Conservation (phyloP, 1,139 yeast genomes). For the Meyerozyma smithsonii region DNA sequence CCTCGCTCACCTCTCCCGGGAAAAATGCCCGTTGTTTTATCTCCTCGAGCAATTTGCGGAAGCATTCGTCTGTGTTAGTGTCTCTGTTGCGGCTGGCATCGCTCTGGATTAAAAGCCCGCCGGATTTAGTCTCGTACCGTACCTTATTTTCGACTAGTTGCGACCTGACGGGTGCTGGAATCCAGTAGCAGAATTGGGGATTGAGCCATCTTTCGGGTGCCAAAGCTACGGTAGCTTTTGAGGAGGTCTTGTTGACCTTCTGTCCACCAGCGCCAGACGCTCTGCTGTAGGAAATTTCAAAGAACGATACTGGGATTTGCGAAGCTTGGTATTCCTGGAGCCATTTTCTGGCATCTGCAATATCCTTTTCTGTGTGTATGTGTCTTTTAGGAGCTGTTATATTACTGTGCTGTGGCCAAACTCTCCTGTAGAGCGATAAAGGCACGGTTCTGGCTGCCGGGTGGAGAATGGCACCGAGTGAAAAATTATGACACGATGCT, state of each 20-base stretch:
- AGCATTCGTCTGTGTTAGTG: slow-evolving; percentile 55
- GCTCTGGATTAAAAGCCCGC: slow-evolving; percentile 60
- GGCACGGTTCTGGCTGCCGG: not conserved
- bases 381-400: not conserved
- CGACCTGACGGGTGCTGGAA: slow-evolving; percentile 49
- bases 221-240: slow-evolving; percentile 70
- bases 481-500: too few species aligned
- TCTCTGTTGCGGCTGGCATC: slow-evolving; percentile 59
- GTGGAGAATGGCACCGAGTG: not conserved
- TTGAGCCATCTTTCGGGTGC: slow-evolving; percentile 42
- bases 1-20: slow-evolving; percentile 46
- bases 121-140: slow-evolving; percentile 51
- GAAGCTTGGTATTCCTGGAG: slow-evolving; percentile 25
- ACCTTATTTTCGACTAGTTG: slow-evolving; percentile 40
- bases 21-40: slow-evolving; percentile 45
- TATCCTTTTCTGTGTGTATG: slow-evolving; percentile 14
- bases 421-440: not conserved
- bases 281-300: slow-evolving; percentile 56
- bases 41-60: slow-evolving; percentile 51
- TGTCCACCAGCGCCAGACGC: slow-evolving; percentile 97
- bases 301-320: slow-evolving; percentile 46
- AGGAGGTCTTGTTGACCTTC: slow-evolving; percentile 79
- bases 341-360: slow-evolving; percentile 43
- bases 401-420: not conserved
- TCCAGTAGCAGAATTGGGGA: slow-evolving; percentile 48